A percentile compares a stretch with the other conserved stretches of the same genome.
These are phyloP conservation scores for Saksenaea oblongispora DNA, from an alignment of 371 early-diverging fungal species.

Conservation along the genomic window DNA sequence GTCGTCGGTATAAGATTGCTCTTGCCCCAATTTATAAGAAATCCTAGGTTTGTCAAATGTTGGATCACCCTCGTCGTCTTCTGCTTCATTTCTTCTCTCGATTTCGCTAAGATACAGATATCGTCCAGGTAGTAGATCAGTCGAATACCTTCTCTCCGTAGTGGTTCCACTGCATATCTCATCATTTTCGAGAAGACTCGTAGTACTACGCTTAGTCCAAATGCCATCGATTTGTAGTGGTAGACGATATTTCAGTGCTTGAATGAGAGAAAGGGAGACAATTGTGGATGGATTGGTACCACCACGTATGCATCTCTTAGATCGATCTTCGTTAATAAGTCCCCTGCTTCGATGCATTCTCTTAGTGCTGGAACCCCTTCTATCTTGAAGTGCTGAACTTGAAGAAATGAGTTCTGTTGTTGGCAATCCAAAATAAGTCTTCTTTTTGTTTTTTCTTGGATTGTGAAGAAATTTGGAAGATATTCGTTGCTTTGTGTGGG, in stretches of 20 bases:
- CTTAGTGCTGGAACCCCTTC: conserved; percentile 12
- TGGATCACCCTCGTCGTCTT: background rate
- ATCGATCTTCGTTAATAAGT: conserved; percentile 13
- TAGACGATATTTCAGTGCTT: too few species aligned
- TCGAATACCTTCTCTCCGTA: conserved; percentile 7
- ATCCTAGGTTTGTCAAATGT: background rate
- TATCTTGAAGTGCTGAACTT: conserved; percentile 19
- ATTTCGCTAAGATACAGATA: conserved; percentile 15
- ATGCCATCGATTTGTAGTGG: too few species aligned
- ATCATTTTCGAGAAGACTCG: background rate
- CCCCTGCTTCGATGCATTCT: conserved; percentile 4
- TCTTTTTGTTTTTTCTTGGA: conserved; percentile 2
- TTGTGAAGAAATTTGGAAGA: conserved; percentile 7
- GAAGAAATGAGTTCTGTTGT: background rate
- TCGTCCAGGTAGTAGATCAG: conserved; percentile 19
- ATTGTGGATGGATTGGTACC: conserved; percentile 13
- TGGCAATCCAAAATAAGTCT: conserved; percentile 7
- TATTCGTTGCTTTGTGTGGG: background rate
- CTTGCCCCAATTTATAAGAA: conserved; percentile 13
- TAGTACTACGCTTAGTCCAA: too few species aligned
- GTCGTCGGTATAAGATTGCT: conserved; percentile 1
- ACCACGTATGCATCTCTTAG: conserved; percentile 10
- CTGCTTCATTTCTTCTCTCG: background rate
- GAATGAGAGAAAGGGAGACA: background rate
- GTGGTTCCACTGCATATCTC: conserved; percentile 7